These are phyloP conservation scores for Setaria viridis DNA, from an alignment of 202 grass and related monocot genomes.

Conservation along the genomic window DNA sequence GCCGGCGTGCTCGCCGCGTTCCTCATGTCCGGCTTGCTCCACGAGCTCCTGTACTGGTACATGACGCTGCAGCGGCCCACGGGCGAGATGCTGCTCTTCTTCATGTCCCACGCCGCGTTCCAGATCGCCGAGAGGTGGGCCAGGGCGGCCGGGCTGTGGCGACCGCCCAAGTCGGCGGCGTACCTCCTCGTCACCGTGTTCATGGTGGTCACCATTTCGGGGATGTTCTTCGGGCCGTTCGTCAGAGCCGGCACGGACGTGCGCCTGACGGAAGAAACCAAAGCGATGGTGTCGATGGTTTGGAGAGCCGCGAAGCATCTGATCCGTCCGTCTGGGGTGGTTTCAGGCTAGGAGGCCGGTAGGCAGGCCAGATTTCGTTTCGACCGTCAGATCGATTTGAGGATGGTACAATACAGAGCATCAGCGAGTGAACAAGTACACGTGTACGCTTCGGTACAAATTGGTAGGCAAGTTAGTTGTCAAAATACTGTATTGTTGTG, in stretches of 20 bases:
- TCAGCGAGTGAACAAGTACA: background rate
- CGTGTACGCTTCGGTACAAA: background rate
- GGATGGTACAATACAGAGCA: background rate
- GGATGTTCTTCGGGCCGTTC: conserved; percentile 61
- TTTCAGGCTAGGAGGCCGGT: conserved; percentile 9
- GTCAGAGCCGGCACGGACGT: conserved; percentile 54
- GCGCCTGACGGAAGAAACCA: conserved; percentile 42
- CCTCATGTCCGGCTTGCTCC: conserved; percentile 60
- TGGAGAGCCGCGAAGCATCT: conserved; percentile 21
- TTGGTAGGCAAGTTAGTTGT: background rate
- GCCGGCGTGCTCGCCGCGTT: conserved; percentile 60
- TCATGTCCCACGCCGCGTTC: conserved; percentile 49
- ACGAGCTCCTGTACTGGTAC: conserved; percentile 66
- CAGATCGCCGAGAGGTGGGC: conserved; percentile 56
- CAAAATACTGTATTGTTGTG: too few species aligned
- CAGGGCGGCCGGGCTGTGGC: conserved; percentile 45
- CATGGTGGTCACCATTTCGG: conserved; percentile 58
- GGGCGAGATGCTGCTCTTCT: conserved; percentile 69
- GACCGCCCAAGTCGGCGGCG: conserved; percentile 42
- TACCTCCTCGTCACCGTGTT: conserved; percentile 44
- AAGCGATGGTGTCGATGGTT: conserved; percentile 25
- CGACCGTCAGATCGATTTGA: background rate
- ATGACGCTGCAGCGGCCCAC: conserved; percentile 50
- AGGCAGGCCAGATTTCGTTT: background rate
- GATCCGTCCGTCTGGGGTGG: conserved; percentile 13